Evolutionary conservation across 1,139 yeast species (phyloP).

Genomic region (Blastobotrys petasosporus): DNA sequence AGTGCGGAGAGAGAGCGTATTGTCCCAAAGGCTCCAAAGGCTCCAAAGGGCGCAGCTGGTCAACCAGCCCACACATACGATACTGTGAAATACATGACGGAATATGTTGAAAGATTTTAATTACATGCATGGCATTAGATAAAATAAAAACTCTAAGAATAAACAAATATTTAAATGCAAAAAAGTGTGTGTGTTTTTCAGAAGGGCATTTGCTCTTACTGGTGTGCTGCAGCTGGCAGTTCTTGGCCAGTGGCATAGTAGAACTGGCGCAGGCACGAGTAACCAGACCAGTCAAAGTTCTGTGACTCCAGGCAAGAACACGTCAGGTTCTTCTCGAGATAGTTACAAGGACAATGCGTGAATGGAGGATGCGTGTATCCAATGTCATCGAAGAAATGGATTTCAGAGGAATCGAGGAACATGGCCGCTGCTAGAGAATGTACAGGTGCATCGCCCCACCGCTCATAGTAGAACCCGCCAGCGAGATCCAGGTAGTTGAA

Average conservation of each 20-base stretch:
- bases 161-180: no score
- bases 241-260: slow-evolving; percentile 39
- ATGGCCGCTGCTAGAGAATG: slow-evolving; percentile 83
- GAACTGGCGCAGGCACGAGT: slow-evolving; percentile 73
- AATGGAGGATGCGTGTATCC: slow-evolving; percentile 74
- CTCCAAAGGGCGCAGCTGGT: neutral
- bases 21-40: neutral
- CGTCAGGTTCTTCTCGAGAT: slow-evolving; percentile 35
- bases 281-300: slow-evolving; percentile 81
- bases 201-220: no score
- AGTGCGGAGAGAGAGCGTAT: neutral
- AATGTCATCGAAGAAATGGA: slow-evolving; percentile 76
- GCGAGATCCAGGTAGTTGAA: slow-evolving; percentile 67
- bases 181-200: no score
- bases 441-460: slow-evolving; percentile 94
- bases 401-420: slow-evolving; percentile 56
- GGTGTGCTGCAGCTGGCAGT: no score
- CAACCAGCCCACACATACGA: no score
- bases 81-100: no score
- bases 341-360: slow-evolving; percentile 39
- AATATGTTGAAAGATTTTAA: no score
- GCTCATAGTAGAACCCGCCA: slow-evolving; percentile 85
- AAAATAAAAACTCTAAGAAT: no score
- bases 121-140: no score
- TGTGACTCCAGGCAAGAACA: slow-evolving; percentile 49